Conservation (phyloP, 2,329 filamentous ascomycete species). For the Fusarium albosuccineum region DNA sequence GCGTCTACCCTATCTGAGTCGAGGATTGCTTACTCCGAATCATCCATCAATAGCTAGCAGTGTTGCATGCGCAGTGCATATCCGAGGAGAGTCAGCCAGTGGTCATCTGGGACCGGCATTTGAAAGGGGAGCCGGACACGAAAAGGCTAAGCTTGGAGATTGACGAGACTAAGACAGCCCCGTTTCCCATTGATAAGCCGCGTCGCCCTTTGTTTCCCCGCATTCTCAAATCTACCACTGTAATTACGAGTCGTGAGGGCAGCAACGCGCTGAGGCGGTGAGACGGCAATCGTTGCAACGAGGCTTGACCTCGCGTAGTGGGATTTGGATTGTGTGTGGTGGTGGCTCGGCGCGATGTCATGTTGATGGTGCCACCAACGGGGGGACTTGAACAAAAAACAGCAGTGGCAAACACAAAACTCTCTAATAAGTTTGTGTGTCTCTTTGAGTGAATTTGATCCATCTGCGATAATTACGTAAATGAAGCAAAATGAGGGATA, state of each 20-base stretch:
- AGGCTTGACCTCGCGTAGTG: slow-evolving; percentile 8
- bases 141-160: not conserved
- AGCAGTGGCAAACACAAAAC: slow-evolving; percentile 9
- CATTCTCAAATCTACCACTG: not conserved
- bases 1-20: slow-evolving; percentile 26
- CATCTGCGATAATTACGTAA: slow-evolving; percentile 39
- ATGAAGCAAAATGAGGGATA: slow-evolving; percentile 40
- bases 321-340: slow-evolving; percentile 18
- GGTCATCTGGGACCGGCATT: not conserved
- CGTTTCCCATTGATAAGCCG: not conserved
- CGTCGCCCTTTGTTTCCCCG: not conserved
- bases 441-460: slow-evolving; percentile 28
- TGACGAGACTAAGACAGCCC: not conserved
- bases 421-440: not conserved
- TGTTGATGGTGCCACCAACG: slow-evolving; percentile 24
- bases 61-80: slow-evolving; percentile 8
- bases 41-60: not conserved
- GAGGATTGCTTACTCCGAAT: slow-evolving; percentile 5
- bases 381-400: slow-evolving; percentile 5
- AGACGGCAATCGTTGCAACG: slow-evolving; percentile 23
- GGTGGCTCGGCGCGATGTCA: slow-evolving; percentile 33
- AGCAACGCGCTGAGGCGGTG: slow-evolving; percentile 38
- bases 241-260: slow-evolving; percentile 19
- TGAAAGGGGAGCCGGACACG: too few relatives aligned
- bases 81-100: slow-evolving; percentile 10